Conservation (phyloP, 257 asterid species). For the Jacaranda copaia region DNA sequence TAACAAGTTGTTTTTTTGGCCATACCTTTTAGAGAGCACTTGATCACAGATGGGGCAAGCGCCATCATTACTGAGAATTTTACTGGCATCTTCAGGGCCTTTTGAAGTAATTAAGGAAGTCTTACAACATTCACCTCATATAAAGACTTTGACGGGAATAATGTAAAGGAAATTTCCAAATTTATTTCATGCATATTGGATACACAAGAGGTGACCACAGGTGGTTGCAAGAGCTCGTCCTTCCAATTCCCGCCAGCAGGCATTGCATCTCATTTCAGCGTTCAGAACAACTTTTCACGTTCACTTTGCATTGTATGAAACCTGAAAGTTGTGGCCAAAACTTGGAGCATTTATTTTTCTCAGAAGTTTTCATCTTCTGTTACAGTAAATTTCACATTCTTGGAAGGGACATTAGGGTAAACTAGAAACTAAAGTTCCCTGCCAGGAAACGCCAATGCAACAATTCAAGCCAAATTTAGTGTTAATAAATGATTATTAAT, state of each 20-base stretch:
- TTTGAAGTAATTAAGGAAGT: slow-evolving; percentile 59
- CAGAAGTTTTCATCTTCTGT: slow-evolving; percentile 4
- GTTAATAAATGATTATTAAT: background rate
- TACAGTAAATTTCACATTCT: slow-evolving; percentile 9
- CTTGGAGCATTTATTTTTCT: background rate
- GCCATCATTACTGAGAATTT: slow-evolving; percentile 84
- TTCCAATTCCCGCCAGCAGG: slow-evolving; percentile 97
- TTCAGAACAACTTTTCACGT: slow-evolving; percentile 31
- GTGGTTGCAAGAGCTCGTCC: slow-evolving; percentile 91
- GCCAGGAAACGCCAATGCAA: background rate
- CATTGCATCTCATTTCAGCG: slow-evolving; percentile 87
- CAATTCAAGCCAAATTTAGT: background rate
- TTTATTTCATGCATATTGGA: slow-evolving; percentile 47
- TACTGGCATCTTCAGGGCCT: slow-evolving; percentile 94
- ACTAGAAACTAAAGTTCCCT: background rate
- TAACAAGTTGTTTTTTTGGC: slow-evolving; percentile 12
- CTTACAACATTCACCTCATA: slow-evolving; percentile 32
- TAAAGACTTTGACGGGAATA: slow-evolving; percentile 19
- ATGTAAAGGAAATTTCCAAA: background rate
- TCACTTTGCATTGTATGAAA: slow-evolving; percentile 30
- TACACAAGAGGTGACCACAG: slow-evolving; percentile 95
- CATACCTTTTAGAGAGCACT: slow-evolving; percentile 94
- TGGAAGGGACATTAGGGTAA: slow-evolving; percentile 20
- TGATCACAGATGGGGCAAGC: slow-evolving; percentile 98
- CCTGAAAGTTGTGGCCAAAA: slow-evolving; percentile 34